phyloP scores from a whole-genome alignment of 306 rosid species.

The Astragalus glycyphyllos region DNA sequence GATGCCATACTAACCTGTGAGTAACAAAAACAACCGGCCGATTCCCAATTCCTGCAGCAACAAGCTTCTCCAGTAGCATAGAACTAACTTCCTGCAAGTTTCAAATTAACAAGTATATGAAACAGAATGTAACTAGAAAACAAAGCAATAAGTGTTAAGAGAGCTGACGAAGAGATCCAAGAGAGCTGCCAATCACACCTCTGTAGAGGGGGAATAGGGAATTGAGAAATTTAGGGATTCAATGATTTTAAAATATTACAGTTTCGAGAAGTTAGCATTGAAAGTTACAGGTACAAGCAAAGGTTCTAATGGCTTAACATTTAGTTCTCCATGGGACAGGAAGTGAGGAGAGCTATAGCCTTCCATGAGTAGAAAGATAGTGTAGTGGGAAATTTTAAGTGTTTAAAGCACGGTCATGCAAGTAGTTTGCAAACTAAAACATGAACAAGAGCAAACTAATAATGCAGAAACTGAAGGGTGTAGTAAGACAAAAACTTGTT shows the following conservation, averaged over 20 bases:
- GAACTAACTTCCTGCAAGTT: slow-evolving; percentile 93
- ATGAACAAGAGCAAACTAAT: slow-evolving; percentile 11
- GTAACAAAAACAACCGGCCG: slow-evolving; percentile 93
- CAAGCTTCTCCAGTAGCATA: slow-evolving; percentile 87
- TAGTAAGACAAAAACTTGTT: slow-evolving; percentile 24
- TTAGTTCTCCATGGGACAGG: slow-evolving; percentile 21
- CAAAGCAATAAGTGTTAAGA: slow-evolving; percentile 30
- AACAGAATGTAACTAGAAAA: slow-evolving; percentile 32
- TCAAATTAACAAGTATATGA: slow-evolving; percentile 42
- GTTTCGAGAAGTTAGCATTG: slow-evolving; percentile 23
- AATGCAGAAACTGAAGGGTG: slow-evolving; percentile 21
- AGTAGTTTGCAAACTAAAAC: slow-evolving; percentile 34
- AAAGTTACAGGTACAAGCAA: neutral
- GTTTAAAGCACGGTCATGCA: slow-evolving; percentile 25
- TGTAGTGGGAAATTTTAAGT: slow-evolving; percentile 22
- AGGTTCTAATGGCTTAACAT: slow-evolving; percentile 24
- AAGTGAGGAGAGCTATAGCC: neutral
- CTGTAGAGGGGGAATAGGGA: neutral
- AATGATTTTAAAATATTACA: slow-evolving; percentile 20
- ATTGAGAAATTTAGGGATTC: slow-evolving; percentile 17
- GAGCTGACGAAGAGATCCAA: slow-evolving; percentile 15
- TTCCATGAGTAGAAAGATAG: slow-evolving; percentile 9
- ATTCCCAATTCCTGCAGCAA: slow-evolving; percentile 92
- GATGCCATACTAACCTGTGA: slow-evolving; percentile 71
- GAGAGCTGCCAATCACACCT: slow-evolving; percentile 33